Percentiles rank a stretch among this genome's conserved stretches.
Conservation (phyloP, 768 basidiomycete genomes). For the Gloeophyllum trabeum region DNA sequence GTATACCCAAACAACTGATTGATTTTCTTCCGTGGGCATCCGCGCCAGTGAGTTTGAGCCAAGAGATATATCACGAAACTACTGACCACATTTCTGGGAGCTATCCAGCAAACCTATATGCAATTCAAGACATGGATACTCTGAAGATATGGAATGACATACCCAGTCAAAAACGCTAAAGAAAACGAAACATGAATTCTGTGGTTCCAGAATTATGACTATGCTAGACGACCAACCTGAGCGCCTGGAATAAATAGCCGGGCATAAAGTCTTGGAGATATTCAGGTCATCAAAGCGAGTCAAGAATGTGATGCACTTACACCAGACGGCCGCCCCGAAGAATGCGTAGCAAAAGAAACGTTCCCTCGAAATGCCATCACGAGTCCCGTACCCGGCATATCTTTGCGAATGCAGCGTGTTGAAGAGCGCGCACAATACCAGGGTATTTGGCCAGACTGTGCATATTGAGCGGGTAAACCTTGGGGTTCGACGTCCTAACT, state of each 20-base stretch:
- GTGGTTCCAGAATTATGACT: neutral
- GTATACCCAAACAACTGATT: constrained; percentile 48
- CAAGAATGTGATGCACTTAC: constrained; percentile 7
- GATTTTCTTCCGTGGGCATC: constrained; percentile 25
- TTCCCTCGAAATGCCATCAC: constrained; percentile 45
- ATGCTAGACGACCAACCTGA: constrained; percentile 25
- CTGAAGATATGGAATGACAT: too few species aligned
- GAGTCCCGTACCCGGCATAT: constrained; percentile 42
- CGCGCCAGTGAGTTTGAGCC: neutral
- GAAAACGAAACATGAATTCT: neutral
- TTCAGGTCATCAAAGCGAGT: constrained; percentile 4
- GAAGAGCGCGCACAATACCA: constrained; percentile 61
- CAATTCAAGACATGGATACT: too few species aligned
- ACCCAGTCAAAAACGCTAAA: constrained; percentile 40
- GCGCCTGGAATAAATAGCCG: constrained; percentile 43
- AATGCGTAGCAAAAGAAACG: constrained; percentile 49
- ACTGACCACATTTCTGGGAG: constrained; percentile 42
- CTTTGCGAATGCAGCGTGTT: constrained; percentile 62
- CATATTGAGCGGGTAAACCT: neutral
- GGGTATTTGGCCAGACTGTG: constrained; percentile 61
- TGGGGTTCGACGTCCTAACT: neutral
- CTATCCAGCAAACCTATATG: constrained; percentile 62
- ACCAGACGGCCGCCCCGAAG: constrained; percentile 32
- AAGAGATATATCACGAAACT: neutral
- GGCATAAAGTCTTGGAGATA: constrained; percentile 37